Evolutionary conservation across 108 stramenopile genomes (phyloP), one percentile per base, ranked within the genome.

Genomic region (Seminavis robusta): DNA sequence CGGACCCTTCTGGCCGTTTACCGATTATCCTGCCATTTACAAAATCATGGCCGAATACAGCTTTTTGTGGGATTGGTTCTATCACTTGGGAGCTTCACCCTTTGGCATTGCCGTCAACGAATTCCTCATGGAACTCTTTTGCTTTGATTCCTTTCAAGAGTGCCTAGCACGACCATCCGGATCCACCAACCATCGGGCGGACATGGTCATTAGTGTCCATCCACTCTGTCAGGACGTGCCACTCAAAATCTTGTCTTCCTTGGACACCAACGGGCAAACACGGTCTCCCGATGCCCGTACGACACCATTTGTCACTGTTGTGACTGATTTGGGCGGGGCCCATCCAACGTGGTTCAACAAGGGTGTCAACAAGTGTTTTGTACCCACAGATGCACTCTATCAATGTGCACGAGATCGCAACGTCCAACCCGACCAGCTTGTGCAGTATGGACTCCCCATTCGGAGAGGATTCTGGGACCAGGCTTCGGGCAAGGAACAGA

Each of bases 201-300:
- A 98, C 61, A 77, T 98, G 71, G 88, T 98, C n/a, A 83, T 98
- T 10, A 86, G 83, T 16, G 97, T 98, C 19, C 97, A 98, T 77
- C 97, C 96, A 11, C 74, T 95, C 46, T 94, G 92, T 66, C 96
- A 98, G 59, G 81, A 92, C 41, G 48, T 92, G 29, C 94, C 95
- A 0, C 56, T 98, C 20, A 85, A 83, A 38, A 88, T 93, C 24
- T 58, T 96, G 45, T 46, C 66, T 13, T 52, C 63, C 32, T 34
- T 88, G 56, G 84, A 84, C 57, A 55, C 76, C 29, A 58, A 74
- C 29, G 73, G 73, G 15, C 6, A 32, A 17, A 43, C 70, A 2
- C 50, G 61, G 4, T 29, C 50, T 10, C 47, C 45, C 8, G 32
- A 41, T 19, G 62, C 27, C 7, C 65, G 78, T 4, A 63, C 43